phyloP scores from a whole-genome alignment of 192 early-diverging fungal genomes.

The Coemansia furcata region DNA sequence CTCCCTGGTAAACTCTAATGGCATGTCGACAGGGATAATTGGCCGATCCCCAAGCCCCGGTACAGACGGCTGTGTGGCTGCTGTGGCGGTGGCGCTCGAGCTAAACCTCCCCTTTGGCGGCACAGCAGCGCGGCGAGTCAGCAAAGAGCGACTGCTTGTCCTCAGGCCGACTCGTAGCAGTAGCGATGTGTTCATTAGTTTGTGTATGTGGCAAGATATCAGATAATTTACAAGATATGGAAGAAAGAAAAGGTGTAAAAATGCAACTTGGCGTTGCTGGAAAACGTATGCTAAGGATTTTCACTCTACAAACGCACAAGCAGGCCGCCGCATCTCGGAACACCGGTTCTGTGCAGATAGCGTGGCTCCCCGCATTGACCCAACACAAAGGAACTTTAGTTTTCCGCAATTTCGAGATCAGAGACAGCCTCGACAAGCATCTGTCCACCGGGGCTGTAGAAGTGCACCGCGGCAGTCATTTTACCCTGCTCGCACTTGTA shows the following conservation, averaged over 20 bases:
- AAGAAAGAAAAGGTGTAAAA: neutral
- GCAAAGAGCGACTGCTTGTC: neutral
- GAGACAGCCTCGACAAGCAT: constrained; percentile 40
- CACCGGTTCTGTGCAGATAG: neutral
- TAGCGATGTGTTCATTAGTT: neutral
- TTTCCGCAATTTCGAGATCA: constrained; percentile 7
- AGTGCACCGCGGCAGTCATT: constrained; percentile 24
- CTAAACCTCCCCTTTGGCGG: neutral
- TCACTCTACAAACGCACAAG: neutral
- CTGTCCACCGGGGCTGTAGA: constrained; percentile 23
- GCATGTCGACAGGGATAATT: constrained; percentile 3
- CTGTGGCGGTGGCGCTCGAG: neutral
- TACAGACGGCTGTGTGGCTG: neutral
- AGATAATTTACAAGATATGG: neutral
- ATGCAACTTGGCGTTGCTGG: neutral
- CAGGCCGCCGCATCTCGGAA: neutral
- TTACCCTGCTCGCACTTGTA: constrained; percentile 5
- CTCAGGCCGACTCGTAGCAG: neutral
- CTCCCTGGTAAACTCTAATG: constrained; percentile 8
- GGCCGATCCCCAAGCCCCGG: neutral
- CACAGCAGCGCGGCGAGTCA: neutral
- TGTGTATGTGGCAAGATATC: neutral
- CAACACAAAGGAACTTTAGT: neutral
- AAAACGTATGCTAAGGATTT: neutral
- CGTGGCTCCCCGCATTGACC: neutral